Evolutionary conservation across 2,329 filamentous ascomycete species (phyloP), one percentile per base, ranked within the genome.

Genomic region (Plectosphaerella sp.): DNA sequence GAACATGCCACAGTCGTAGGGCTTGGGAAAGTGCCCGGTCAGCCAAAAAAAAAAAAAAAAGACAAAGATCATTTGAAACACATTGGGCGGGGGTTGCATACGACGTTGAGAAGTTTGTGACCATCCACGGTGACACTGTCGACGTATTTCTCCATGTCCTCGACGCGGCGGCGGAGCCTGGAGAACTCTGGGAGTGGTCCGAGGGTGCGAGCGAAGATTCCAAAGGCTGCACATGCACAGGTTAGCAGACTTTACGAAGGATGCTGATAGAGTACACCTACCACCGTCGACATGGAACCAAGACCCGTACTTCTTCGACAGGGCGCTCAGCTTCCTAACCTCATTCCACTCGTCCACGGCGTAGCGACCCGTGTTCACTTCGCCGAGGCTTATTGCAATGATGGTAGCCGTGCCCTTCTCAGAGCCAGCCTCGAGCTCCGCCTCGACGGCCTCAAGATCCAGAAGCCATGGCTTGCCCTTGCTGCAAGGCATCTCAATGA

Each of bases 1-100:
- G 76, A 96, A 95, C 69, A 97, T 87, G 43, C 92, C 93, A 61
- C 87, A 92, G 67, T 97, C 93, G 62, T 97, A 97, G 0, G 93
- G 92, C 78, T 85, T 50, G 6, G 16, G n/a, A n/a, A 22, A 22
- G 22, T 22, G 22, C 24, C 9, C 8, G 20, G 18, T 50, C 39
- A 50, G 42, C 48, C n/a, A n/a, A 37, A 28, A 48, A 16, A 45
- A 24, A 36, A 7, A n/a, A n/a, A 5, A n/a, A 37, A 28, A 48
- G 25, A 45, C 37, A 36, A 7, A n/a, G n/a, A 5, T n/a, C 20
- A 36, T 41, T n/a, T 10, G 4, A 35, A 18, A 43, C 9, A 18
- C 22, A 22, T 22, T 6, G 24, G 33, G 12, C 14, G 16, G 45
- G 10, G 14, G 33, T 28, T 28, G 77, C 81, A 54, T 67, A 86